Base-by-base conservation (phyloP, 352 stramenopile genomes). In the Globisporangium camurandrum region DNA sequence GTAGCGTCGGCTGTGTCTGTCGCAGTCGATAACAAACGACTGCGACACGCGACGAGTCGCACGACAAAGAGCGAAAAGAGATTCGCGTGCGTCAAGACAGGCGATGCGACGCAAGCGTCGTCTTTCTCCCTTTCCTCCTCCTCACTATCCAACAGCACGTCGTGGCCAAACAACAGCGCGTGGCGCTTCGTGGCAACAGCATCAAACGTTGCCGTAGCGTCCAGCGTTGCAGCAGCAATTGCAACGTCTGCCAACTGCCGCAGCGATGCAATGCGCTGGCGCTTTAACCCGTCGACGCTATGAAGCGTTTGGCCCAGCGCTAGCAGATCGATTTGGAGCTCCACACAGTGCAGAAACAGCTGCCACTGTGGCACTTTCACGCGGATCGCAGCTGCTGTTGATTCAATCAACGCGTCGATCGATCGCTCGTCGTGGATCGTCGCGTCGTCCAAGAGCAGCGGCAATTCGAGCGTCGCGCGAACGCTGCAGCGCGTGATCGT, bases 121-220 rank as follows among this genome's bases (percentile, higher is more conserved):
- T 42, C 58, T 24, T n/a, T 5, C 17, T 36, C 39, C 4, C 22
- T 19, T 9, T 49, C 34, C n/a, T 36, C 36, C 26, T 52, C 52
- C 22, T 85, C 74, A 56, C 87, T 69, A 37, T 81, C 71, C 51
- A 88, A 88, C 4, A 90, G 52, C 10, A 90, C 78, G 36, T 77
- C 71, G 27, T 80, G 71, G 0, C 78, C 78, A 54, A 90, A 90
- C n/a, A 89, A 60, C 12, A 85, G 59, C 14, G 71, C 66, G 55
- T 79, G 82, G 0, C 82, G 61, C 27, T 64, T 62, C 24, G 59
- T 57, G 45, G 80, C 66, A 2, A 71, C 56, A 12, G 69, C 67
- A 27, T 85, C 69, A 11, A 88, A 75, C 36, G 68, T 60, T 8
- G 67, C 66, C 10, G 75, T 60, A 0, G 61, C 64, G 43, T 79